These are phyloP conservation scores for Mycena alexandri DNA, from an alignment of 768 basidiomycete genomes.

Conservation along the genomic window DNA sequence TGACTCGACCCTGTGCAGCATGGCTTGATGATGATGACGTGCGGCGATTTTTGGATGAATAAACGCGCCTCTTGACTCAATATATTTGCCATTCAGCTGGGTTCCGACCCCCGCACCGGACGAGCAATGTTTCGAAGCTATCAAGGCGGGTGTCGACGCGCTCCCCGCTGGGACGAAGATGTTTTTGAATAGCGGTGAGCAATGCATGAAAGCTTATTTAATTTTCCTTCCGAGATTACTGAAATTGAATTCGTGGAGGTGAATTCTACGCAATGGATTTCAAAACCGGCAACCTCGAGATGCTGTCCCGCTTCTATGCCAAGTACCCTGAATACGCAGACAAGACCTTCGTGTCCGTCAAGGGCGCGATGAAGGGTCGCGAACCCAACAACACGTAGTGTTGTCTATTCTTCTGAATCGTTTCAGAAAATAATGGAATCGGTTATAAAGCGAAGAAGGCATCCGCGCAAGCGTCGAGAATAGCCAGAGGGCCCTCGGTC, in stretches of 20 bases:
- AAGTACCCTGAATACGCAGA: conserved; percentile 28
- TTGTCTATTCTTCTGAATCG: background rate
- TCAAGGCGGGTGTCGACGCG: conserved; percentile 63
- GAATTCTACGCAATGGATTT: conserved; percentile 69
- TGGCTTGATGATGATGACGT: conserved; percentile 74
- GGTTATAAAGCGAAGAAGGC: background rate
- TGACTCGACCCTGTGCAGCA: conserved; percentile 40
- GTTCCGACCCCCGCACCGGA: conserved; percentile 61
- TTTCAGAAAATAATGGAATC: no score
- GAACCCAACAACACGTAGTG: conserved; percentile 19
- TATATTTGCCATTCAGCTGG: conserved; percentile 50
- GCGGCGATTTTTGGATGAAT: conserved; percentile 22
- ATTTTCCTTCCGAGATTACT: no score
- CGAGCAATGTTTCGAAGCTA: conserved; percentile 70
- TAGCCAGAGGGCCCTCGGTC: conserved; percentile 59
- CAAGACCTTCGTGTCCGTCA: conserved; percentile 31
- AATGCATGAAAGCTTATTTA: no score
- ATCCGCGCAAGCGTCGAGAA: conserved; percentile 54
- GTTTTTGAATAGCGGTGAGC: conserved; percentile 63
- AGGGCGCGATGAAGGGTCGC: conserved; percentile 10
- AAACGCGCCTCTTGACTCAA: background rate
- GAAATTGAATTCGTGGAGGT: conserved; percentile 52
- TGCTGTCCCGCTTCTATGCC: conserved; percentile 25
- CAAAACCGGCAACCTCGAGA: conserved; percentile 52
- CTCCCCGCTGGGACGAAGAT: conserved; percentile 60